Evolutionary conservation across 108 stramenopile genomes (phyloP).

Genomic region (Skeletonema grethae): DNA sequence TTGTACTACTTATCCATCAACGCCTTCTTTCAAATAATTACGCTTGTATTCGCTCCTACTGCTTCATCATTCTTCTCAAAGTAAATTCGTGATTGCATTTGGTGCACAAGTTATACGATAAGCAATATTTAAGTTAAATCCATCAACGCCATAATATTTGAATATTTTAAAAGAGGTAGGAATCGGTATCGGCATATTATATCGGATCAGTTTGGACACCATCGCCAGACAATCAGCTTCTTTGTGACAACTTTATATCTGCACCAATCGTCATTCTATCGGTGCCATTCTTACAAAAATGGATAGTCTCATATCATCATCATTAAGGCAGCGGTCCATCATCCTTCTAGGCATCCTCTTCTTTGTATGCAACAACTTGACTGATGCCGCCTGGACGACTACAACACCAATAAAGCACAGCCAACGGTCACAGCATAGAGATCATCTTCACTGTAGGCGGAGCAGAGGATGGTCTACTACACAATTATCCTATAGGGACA

Average conservation of each 20-base stretch:
- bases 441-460: not conserved
- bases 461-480: constrained; percentile 3
- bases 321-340: not conserved
- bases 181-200: not conserved
- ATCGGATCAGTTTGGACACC: not conserved
- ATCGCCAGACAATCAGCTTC: not conserved
- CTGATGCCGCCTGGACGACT: not conserved
- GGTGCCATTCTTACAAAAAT: not conserved
- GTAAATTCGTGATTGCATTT: too few relatives aligned
- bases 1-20: too few relatives aligned
- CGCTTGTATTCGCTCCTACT: too few relatives aligned
- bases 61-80: too few relatives aligned
- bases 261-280: not conserved
- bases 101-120: too few relatives aligned
- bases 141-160: too few relatives aligned
- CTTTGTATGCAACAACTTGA: not conserved
- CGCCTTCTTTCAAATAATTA: too few relatives aligned
- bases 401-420: not conserved
- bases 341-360: not conserved
- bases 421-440: not conserved
- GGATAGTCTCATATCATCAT: not conserved
- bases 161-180: too few relatives aligned
- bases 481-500: constrained; percentile 26
- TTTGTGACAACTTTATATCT: not conserved
- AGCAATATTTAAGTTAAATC: too few relatives aligned